Evolutionary conservation across 176 grass and related monocot species (phyloP).

Genomic region (Carex kokanica): DNA sequence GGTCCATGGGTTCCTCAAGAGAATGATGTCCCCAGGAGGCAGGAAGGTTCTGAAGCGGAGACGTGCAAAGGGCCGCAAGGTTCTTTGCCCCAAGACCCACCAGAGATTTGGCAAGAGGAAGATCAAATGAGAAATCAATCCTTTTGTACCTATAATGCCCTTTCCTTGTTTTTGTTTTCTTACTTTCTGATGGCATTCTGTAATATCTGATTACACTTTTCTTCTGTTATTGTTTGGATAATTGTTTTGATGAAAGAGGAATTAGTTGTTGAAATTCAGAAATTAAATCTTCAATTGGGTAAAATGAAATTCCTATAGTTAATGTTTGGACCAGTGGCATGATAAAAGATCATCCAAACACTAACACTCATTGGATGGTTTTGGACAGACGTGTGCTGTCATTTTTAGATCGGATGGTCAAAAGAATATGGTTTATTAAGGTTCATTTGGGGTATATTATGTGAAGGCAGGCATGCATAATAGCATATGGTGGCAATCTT

Average conservation of each 20-base stretch:
- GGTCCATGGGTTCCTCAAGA: slow-evolving; percentile 72
- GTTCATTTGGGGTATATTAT: neutral
- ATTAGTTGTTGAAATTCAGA: neutral
- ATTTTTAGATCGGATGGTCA: no score
- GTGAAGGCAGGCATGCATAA: neutral
- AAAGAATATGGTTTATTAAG: neutral
- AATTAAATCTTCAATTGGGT: neutral
- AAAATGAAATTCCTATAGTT: neutral
- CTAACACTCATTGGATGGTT: neutral
- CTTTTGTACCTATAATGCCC: neutral
- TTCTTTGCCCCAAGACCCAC: slow-evolving; percentile 83
- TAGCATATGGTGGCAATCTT: neutral
- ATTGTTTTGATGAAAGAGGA: neutral
- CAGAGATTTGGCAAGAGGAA: slow-evolving; percentile 46
- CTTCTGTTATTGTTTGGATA: neutral
- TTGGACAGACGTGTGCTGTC: neutral
- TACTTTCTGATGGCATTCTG: neutral
- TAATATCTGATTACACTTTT: neutral
- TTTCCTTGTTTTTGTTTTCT: neutral
- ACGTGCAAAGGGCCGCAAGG: slow-evolving; percentile 75
- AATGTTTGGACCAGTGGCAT: neutral
- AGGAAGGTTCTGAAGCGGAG: slow-evolving; percentile 69
- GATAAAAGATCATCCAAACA: neutral
- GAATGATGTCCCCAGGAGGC: slow-evolving; percentile 57
- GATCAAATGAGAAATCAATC: neutral